A percentile compares a stretch with the other conserved stretches of the same genome.
Evolutionary conservation across 2,329 filamentous ascomycete species (phyloP).

Genomic region (Dryadomyces quercus-mongolicae): DNA sequence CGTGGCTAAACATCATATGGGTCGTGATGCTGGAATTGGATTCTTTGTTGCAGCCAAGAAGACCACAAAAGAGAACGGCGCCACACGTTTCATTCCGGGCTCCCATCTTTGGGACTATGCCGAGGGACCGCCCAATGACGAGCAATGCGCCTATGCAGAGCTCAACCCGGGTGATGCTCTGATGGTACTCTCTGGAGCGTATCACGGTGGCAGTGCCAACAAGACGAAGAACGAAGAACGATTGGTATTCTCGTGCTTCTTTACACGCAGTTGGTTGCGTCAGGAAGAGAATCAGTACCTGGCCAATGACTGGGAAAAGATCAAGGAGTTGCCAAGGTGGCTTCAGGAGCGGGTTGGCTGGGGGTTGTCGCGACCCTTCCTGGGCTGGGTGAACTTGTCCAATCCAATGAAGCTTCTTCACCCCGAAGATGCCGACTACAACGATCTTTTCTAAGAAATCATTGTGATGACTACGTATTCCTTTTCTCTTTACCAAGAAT

Average conservation of each 20-base stretch:
- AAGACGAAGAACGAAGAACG: conserved; percentile 12
- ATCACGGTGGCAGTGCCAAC: conserved; percentile 17
- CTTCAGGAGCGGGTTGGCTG: background rate
- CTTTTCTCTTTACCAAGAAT: no score
- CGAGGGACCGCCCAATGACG: conserved; percentile 12
- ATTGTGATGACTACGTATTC: no score
- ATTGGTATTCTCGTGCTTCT: conserved; percentile 5
- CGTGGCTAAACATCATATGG: conserved; percentile 5
- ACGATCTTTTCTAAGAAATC: background rate
- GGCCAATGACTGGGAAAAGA: conserved; percentile 10
- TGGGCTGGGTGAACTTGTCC: background rate
- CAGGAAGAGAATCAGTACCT: conserved; percentile 15
- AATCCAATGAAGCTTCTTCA: background rate
- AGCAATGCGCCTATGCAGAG: conserved; percentile 11
- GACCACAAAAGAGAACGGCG: conserved; percentile 20
- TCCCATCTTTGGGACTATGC: conserved; percentile 20
- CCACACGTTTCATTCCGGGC: conserved; percentile 23
- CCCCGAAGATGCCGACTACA: background rate
- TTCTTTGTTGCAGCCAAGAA: conserved; percentile 22
- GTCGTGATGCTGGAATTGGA: conserved; percentile 16
- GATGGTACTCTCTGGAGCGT: conserved; percentile 14
- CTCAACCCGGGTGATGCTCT: conserved; percentile 14
- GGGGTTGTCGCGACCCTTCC: background rate
- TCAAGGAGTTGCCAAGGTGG: background rate
- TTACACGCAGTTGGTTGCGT: conserved; percentile 6